Evolutionary conservation across 1,139 yeast species (phyloP).

Genomic region (Tardiomyces depauwii): DNA sequence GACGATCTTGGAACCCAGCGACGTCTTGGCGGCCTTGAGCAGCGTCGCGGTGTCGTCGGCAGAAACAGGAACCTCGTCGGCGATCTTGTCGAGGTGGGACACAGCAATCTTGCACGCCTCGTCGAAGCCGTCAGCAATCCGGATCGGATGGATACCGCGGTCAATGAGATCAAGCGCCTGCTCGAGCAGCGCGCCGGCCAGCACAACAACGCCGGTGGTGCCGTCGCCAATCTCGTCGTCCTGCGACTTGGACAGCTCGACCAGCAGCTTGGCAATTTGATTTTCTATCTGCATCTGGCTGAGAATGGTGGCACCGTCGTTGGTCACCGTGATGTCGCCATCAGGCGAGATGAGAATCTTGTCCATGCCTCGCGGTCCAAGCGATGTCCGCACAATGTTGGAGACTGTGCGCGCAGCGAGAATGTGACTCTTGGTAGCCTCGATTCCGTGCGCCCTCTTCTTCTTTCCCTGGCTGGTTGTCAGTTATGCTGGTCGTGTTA

Average conservation of each 20-base stretch:
- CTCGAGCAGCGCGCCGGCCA: constrained; percentile 89
- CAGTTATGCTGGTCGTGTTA: constrained; percentile 7
- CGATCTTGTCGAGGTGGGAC: constrained; percentile 58
- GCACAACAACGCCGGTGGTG: constrained; percentile 96
- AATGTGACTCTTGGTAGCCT: constrained; percentile 87
- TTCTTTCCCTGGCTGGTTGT: constrained; percentile 61
- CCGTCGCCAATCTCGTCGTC: constrained; percentile 99
- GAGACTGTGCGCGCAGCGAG: constrained; percentile 95
- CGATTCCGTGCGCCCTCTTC: constrained; percentile 79
- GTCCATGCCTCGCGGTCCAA: constrained; percentile 98
- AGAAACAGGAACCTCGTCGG: constrained; percentile 44
- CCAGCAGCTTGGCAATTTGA: constrained; percentile 91
- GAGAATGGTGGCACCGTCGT: constrained; percentile 96
- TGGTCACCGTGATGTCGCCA: constrained; percentile 96
- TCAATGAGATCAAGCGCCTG: constrained; percentile 92
- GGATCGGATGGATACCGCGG: constrained; percentile 94
- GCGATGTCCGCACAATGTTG: constrained; percentile 78
- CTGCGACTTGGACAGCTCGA: constrained; percentile 88
- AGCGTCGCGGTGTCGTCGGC: constrained; percentile 34
- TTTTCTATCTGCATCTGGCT: constrained; percentile 94
- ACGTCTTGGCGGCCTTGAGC: constrained; percentile 86
- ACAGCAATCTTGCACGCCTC: constrained; percentile 92
- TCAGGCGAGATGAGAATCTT: constrained; percentile 88
- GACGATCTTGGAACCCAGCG: constrained; percentile 91
- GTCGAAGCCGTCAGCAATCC: constrained; percentile 94